Percentiles rank a stretch among this genome's conserved stretches.
Conservation (phyloP, 305 asterid species). For the Petunia hybrid region DNA sequence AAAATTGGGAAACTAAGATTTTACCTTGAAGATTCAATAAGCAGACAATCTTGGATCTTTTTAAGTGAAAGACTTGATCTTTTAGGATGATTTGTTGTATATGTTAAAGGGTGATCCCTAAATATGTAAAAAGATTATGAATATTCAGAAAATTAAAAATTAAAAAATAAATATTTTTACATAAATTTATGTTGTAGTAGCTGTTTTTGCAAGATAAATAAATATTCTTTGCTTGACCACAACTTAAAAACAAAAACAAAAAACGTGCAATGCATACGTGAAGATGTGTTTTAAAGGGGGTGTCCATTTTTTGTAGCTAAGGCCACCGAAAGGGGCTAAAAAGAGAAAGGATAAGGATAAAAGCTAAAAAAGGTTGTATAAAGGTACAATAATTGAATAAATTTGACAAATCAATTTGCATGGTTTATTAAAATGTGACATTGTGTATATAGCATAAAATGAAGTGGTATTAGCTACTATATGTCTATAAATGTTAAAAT, state of each 20-base stretch:
- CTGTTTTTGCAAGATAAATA: constrained; percentile 9
- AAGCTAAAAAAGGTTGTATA: neutral
- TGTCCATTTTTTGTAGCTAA: constrained; percentile 10
- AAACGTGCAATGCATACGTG: constrained; percentile 29
- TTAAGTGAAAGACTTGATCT: constrained; percentile 30
- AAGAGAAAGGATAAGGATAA: constrained; percentile 9
- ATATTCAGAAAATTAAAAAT: neutral
- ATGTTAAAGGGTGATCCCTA: constrained; percentile 41
- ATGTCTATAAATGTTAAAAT: constrained; percentile 25
- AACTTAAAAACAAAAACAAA: neutral
- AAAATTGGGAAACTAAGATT: constrained; percentile 45
- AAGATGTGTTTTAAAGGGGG: neutral
- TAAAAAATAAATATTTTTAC: neutral
- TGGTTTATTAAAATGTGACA: no score
- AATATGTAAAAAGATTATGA: constrained; percentile 37
- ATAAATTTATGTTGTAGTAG: constrained; percentile 19
- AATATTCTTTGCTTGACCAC: constrained; percentile 14
- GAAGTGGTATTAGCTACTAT: neutral
- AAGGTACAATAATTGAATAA: neutral
- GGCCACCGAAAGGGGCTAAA: constrained; percentile 28
- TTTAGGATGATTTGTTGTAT: constrained; percentile 33
- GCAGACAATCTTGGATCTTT: constrained; percentile 32
- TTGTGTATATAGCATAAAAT: no score
- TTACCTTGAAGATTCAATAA: constrained; percentile 47
- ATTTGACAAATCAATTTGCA: neutral